These are phyloP conservation scores for Cyclotella distinguenda DNA, from an alignment of 108 stramenopile genomes.

Conservation along the genomic window DNA sequence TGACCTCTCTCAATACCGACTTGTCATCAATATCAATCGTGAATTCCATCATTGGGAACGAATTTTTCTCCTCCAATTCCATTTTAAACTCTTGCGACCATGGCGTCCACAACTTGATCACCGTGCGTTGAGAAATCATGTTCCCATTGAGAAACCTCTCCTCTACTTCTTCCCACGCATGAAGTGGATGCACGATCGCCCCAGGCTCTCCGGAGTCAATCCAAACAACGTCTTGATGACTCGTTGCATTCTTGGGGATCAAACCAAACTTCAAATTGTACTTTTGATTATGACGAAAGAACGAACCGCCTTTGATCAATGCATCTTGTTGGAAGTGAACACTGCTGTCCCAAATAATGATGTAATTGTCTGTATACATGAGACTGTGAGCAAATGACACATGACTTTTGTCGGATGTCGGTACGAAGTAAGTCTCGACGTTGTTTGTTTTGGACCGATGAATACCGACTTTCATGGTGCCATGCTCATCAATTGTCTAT, in stretches of 20 bases:
- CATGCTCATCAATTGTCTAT: slow-evolving; percentile 42
- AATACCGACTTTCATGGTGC: slow-evolving; percentile 40
- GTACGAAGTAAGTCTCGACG: slow-evolving; percentile 38
- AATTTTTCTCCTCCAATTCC: slow-evolving; percentile 36
- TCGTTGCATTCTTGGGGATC: slow-evolving; percentile 34
- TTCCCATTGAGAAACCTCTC: slow-evolving; percentile 19
- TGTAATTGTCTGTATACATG: slow-evolving; percentile 36
- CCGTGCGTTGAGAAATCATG: slow-evolving; percentile 17
- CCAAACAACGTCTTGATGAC: slow-evolving; percentile 41
- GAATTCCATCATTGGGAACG: slow-evolving; percentile 47
- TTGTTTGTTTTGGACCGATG: slow-evolving; percentile 17
- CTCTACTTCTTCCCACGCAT: slow-evolving; percentile 51
- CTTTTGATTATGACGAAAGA: slow-evolving; percentile 29
- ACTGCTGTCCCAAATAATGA: slow-evolving; percentile 47
- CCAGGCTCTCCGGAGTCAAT: slow-evolving; percentile 43
- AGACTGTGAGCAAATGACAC: slow-evolving; percentile 46
- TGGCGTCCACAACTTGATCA: slow-evolving; percentile 47
- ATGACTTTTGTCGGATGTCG: slow-evolving; percentile 38
- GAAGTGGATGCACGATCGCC: slow-evolving; percentile 46
- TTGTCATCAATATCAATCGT: slow-evolving; percentile 20
- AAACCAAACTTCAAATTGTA: slow-evolving; percentile 39
- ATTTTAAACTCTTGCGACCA: slow-evolving; percentile 30
- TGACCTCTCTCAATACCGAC: slow-evolving; percentile 13
- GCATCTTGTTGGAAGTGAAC: slow-evolving; percentile 45
- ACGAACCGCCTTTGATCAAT: slow-evolving; percentile 31